These are phyloP conservation scores for Passalora sequoiae DNA, from an alignment of 2,329 filamentous ascomycete species.

Conservation along the genomic window DNA sequence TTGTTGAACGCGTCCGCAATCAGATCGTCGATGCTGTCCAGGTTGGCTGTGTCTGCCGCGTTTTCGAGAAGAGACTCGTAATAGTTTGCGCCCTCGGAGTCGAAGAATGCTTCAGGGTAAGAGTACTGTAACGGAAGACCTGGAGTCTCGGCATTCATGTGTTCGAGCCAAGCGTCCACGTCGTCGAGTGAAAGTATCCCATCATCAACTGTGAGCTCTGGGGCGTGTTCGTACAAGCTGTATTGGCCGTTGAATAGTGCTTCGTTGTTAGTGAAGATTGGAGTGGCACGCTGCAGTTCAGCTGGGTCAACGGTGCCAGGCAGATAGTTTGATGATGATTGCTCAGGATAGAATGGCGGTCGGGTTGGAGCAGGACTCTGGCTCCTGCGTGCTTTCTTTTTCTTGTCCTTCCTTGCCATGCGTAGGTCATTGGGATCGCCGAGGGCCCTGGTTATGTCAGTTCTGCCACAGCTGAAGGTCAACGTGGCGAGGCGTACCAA, in stretches of 20 bases:
- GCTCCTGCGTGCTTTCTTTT: not conserved
- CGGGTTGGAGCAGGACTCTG: not conserved
- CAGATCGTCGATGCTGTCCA: not conserved
- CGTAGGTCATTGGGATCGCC: too few species aligned
- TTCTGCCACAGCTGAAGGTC: too few species aligned
- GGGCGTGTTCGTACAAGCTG: not conserved
- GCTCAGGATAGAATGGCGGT: not conserved
- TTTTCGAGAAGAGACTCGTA: too few species aligned
- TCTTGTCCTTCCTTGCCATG: too few species aligned
- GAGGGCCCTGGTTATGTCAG: too few species aligned
- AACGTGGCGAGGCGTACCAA: constrained; percentile 25
- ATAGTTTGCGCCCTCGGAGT: too few species aligned
- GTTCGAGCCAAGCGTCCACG: not conserved
- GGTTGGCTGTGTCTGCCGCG: not conserved
- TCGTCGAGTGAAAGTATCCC: not conserved
- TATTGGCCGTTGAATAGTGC: not conserved
- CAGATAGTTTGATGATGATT: constrained; percentile 33
- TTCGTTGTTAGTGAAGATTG: too few species aligned
- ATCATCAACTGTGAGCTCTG: not conserved
- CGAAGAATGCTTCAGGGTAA: not conserved
- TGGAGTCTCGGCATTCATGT: not conserved
- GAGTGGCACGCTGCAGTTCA: not conserved
- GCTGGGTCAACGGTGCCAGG: not conserved
- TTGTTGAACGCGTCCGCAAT: not conserved
- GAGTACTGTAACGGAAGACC: not conserved